Evolutionary conservation across 352 stramenopile species (phyloP), one percentile per base, ranked within the genome.

Genomic region (Phytophthora pluvialis): DNA sequence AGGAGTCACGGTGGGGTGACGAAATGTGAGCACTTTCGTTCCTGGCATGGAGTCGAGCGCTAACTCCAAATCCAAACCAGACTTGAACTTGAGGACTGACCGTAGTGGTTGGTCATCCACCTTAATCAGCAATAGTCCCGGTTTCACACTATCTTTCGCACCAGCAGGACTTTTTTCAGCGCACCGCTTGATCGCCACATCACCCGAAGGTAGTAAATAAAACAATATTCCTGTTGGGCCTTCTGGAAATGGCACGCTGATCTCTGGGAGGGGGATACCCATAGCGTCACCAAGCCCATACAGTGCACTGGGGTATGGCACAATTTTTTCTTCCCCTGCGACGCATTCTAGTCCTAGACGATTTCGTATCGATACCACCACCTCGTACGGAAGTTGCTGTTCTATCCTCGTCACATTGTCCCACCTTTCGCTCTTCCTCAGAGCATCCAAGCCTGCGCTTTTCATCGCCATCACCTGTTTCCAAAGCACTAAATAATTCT

Each of bases 291-390:
- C 81, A 55, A 93, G 72, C 40, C 85, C 86, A 49, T 91, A 83
- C 0, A 93, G 51, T 9, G 81, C 54, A 61, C 64, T 93, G 1
- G 73, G 75, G 12, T 81, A 88, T 12, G 72, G 77, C 7, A 81
- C 64, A 12, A 68, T 60, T 28, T 73, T 79, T 16, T 53, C 61
- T 26, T 64, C 47, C 50, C n/a, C 58, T 33, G 70, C 43, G 38
- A 87, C 49, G n/a, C 61, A 65, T 55, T 90, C 80, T 18, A 85
- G 60, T 5, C 74, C 75, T 6, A 81, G 74, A n/a, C 79, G 73
- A 77, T 97, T 97, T 40, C 89, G 81, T 36, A 95, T 78, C 1
- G 83, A 80, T 16, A 95, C 69, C 6, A 94, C 72, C 12, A 94
- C 54, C 60, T 95, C 85, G 25, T 90, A 87, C 29, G 89, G 84